Evolutionary conservation across 192 early-diverging fungal genomes (phyloP).

Genomic region (Diversispora epigaea): DNA sequence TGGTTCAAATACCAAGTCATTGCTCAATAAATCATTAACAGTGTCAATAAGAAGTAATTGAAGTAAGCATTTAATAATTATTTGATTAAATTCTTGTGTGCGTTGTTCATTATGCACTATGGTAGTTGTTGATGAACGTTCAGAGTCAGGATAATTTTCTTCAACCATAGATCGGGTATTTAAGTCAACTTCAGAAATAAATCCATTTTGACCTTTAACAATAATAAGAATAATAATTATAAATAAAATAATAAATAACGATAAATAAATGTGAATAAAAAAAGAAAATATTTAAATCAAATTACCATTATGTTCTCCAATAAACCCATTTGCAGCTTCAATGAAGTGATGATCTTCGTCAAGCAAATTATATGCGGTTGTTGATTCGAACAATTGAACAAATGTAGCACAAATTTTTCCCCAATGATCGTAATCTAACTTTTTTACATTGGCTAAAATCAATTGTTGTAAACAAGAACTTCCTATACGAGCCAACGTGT

Average conservation of each 20-base stretch:
- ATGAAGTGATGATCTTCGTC: conserved; percentile 45
- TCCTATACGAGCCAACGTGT: conserved; percentile 86
- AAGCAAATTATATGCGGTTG: conserved; percentile 75
- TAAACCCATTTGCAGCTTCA: conserved; percentile 24
- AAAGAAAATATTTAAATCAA: conserved; percentile 8
- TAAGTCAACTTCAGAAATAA: conserved; percentile 1
- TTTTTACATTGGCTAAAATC: conserved; percentile 73
- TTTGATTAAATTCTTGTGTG: conserved; percentile 76
- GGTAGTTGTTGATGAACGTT: conserved; percentile 36
- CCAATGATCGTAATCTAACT: conserved; percentile 75
- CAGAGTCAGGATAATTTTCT: neutral
- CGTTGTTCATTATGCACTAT: conserved; percentile 45
- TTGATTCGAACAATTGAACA: conserved; percentile 72
- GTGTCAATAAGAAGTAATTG: conserved; percentile 90
- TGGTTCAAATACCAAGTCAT: conserved; percentile 57
- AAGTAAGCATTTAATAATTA: conserved; percentile 86
- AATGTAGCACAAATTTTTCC: conserved; percentile 69
- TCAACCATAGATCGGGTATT: neutral
- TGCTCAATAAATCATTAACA: conserved; percentile 71
- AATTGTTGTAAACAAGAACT: conserved; percentile 89
- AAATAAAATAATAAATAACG: conserved; percentile 12
- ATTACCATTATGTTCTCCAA: neutral
- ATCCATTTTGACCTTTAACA: neutral
- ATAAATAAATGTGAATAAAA: neutral
- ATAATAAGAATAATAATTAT: neutral